Conservation (phyloP, 495 filamentous ascomycete genomes). For the Pyrenopolyporus hunteri region DNA sequence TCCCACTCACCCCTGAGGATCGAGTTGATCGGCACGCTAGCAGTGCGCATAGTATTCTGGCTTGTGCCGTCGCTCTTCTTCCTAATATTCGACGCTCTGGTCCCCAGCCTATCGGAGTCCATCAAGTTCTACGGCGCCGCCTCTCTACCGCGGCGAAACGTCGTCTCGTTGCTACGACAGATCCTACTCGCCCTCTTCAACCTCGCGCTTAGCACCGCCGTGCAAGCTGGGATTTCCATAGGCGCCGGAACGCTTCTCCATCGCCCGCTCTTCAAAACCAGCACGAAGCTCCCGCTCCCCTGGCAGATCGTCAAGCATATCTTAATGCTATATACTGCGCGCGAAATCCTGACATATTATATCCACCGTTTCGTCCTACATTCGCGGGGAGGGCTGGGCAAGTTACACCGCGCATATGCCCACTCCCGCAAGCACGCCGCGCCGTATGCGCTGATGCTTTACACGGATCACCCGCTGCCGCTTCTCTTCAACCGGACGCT, state of each 20-base stretch:
- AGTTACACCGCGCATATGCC: constrained; percentile 67
- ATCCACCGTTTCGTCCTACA: constrained; percentile 78
- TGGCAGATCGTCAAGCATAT: constrained; percentile 68
- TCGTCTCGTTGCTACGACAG: constrained; percentile 46
- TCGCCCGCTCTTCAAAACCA: constrained; percentile 50
- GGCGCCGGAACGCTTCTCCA: constrained; percentile 39
- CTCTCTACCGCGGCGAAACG: constrained; percentile 66
- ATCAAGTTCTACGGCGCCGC: constrained; percentile 72
- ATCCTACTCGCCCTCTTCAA: constrained; percentile 68
- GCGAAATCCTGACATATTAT: constrained; percentile 69
- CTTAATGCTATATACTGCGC: constrained; percentile 59
- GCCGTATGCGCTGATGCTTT: constrained; percentile 67
- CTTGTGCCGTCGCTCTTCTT: constrained; percentile 74
- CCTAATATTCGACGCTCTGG: constrained; percentile 71
- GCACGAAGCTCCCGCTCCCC: constrained; percentile 51
- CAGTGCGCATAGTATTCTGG: constrained; percentile 73
- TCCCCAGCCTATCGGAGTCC: constrained; percentile 68
- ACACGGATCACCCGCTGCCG: constrained; percentile 78
- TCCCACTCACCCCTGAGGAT: constrained; percentile 77
- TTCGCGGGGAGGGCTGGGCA: constrained; percentile 32
- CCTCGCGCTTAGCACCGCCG: constrained; percentile 59
- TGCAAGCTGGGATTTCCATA: constrained; percentile 61
- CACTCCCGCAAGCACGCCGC: constrained; percentile 59
- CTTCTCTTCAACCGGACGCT: constrained; percentile 73
- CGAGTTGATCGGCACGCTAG: constrained; percentile 72